A percentile compares a stretch with the other conserved stretches of the same genome.
Evolutionary conservation across 1,284 basidiomycete genomes (phyloP).

Genomic region (Malassezia pachydermatis): DNA sequence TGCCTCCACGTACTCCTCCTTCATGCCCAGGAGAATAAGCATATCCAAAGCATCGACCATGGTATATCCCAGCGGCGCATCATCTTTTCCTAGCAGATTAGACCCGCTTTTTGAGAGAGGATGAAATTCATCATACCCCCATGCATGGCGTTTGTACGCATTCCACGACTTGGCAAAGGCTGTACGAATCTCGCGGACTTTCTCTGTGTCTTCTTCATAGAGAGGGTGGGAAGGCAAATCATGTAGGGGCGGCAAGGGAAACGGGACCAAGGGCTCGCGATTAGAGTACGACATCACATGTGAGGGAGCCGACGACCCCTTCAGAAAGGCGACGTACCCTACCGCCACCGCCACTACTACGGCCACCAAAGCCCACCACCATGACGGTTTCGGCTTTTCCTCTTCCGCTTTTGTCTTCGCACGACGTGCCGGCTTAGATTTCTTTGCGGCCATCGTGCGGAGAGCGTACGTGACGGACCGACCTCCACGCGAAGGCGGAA

Average conservation of each 20-base stretch:
- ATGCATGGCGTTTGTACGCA: slow-evolving; percentile 39
- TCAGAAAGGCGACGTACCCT: too few species aligned
- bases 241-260: slow-evolving; percentile 21
- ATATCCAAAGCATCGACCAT: slow-evolving; percentile 57
- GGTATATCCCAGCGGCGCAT: slow-evolving; percentile 40
- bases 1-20: slow-evolving; percentile 67
- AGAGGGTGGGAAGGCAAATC: slow-evolving; percentile 25
- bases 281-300: too few species aligned
- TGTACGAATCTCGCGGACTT: slow-evolving; percentile 25
- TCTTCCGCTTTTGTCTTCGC: too few species aligned
- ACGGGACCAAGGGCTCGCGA: slow-evolving; percentile 14
- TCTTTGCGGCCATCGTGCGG: too few species aligned
- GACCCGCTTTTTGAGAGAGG: slow-evolving; percentile 32
- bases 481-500: too few species aligned
- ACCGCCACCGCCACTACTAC: too few species aligned
- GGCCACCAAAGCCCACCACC: too few species aligned
- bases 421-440: too few species aligned
- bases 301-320: too few species aligned
- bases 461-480: too few species aligned
- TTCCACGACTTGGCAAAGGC: slow-evolving; percentile 43
- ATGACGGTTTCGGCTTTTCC: too few species aligned
- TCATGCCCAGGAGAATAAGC: slow-evolving; percentile 71
- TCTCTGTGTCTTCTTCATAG: slow-evolving; percentile 22
- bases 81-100: slow-evolving; percentile 29
- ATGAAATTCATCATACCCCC: slow-evolving; percentile 46